Evolutionary conservation across 495 filamentous ascomycete genomes (phyloP), one percentile per base, ranked within the genome.

Genomic region (Tuber borchii): DNA sequence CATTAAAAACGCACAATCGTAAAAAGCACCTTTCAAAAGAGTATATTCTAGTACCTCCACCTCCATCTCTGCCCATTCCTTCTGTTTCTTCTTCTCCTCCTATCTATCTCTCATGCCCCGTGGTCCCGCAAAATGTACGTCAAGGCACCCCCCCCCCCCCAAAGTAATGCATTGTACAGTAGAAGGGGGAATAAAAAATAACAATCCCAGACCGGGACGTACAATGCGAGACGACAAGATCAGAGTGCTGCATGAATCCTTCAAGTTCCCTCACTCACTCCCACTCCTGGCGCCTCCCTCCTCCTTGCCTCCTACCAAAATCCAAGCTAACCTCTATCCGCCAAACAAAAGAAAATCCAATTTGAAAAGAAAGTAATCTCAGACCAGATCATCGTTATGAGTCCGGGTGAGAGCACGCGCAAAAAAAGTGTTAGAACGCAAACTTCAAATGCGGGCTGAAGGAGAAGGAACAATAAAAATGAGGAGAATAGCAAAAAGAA

Each of bases 331-430:
- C 14, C 26, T 65, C 56, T 65, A 65, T 65, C 56, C 56, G 56
- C 56, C 56, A 65, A 65, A 65, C 56, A 65, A 65, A 65, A 65
- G 56, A 65, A 65, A 65, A 17, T 65, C 12, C 56, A 34, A 65
- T 65, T 65, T 34, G 26, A 65, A 34, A 12, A 65, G 56, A 65
- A 65, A 34, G 56, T 17, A 65, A 34, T 19, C 56, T 14, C 26
- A 65, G 12, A 19, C 56, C 10, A 26, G 56, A 65, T 5, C 3
- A 65, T 6, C 56, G n/a, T 1, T 7, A 17, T 65, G 26, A 34
- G 56, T 65, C 14, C 14, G 56, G 34, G 56, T 65, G 26, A 65
- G 56, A 65, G 26, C 56, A 34, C 56, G 7, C 31, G 56, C 56
- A 34, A 34, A 34, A 34, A 65, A 31, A 17, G 31, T 65, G 56